Evolutionary conservation across 2,329 filamentous ascomycete species (phyloP), one percentile per base, ranked within the genome.

Genomic region (Alternaria rosae): DNA sequence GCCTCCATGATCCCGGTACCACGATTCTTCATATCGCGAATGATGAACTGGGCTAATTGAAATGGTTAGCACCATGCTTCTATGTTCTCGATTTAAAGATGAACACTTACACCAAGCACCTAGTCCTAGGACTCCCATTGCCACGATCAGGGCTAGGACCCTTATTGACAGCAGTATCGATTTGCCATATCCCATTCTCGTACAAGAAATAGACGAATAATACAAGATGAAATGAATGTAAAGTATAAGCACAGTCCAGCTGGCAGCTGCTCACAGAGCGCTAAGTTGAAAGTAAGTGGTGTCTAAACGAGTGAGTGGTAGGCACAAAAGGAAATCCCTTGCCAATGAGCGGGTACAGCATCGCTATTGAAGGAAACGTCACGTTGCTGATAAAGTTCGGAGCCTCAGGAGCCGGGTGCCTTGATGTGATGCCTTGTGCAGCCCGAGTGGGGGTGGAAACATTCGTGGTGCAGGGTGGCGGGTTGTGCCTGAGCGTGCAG

Each of bases 221-320:
- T 17, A 45, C 26, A 44, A 43, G 21, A 9, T 60, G 65, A 62
- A 57, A 51, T 38, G 62, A 62, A 26, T 57, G 60, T 63, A 30
- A 42, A 35, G 11, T 51, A 30, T 44, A 62, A 57, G 64, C 64
- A 54, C 70, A 72, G 69, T 55, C 71, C 70, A 68, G 71, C 71
- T 71, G 69, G 59, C 61, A 71, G 71, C 70, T 57, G 67, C 70
- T 73, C 65, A 21, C 67, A 70, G 69, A 72, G 71, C 67, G 70
- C 71, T 70, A 55, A 42, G 62, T 66, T 32, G 42, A 58, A 68
- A 64, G 54, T 42, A 48, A 54, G 47, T 47, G 25, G 54, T 56
- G 35, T 51, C 58, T 54, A 44, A 62, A 61, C 41, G 57, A 67
- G 56, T 60, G 54, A 44, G 45, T 35, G 54, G 54, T 45, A 28